A percentile compares a stretch with the other conserved stretches of the same genome.
These are phyloP conservation scores for Diaporthe humulicola DNA, from an alignment of 2,329 filamentous ascomycete species.

Conservation along the genomic window DNA sequence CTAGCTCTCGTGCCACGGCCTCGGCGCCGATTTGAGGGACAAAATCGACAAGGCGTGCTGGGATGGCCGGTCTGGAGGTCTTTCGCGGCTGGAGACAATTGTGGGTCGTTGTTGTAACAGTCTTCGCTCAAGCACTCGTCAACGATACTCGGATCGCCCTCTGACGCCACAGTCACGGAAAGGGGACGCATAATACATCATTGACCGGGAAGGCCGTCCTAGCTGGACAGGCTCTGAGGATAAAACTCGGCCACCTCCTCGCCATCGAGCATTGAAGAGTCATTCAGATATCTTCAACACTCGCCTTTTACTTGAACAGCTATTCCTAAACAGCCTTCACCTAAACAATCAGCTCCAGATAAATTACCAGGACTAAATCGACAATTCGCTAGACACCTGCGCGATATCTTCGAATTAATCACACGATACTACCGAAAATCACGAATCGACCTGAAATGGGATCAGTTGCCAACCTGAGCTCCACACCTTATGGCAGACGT, in stretches of 20 bases:
- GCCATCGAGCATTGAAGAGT: neutral
- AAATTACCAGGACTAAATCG: neutral
- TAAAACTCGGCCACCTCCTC: conserved; percentile 11
- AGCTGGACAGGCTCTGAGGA: neutral
- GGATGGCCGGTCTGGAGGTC: neutral
- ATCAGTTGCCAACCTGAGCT: conserved; percentile 31
- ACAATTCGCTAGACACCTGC: neutral
- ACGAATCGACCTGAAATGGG: conserved; percentile 21
- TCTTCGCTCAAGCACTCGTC: conserved; percentile 9
- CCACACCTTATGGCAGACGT: conserved; percentile 34
- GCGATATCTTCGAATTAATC: neutral
- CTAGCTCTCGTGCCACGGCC: neutral
- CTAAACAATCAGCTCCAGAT: neutral
- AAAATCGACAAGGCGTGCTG: neutral
- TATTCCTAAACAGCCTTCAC: neutral
- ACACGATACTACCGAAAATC: neutral
- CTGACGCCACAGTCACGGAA: conserved; percentile 12
- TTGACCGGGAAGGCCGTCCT: neutral
- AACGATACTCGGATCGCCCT: neutral
- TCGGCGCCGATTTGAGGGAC: neutral
- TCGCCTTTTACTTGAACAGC: neutral
- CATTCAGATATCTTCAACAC: neutral
- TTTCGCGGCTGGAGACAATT: conserved; percentile 8
- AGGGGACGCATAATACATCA: neutral
- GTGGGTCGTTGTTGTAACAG: neutral